Conservation (phyloP, 495 filamentous ascomycete genomes). For the Penicillium canescens region DNA sequence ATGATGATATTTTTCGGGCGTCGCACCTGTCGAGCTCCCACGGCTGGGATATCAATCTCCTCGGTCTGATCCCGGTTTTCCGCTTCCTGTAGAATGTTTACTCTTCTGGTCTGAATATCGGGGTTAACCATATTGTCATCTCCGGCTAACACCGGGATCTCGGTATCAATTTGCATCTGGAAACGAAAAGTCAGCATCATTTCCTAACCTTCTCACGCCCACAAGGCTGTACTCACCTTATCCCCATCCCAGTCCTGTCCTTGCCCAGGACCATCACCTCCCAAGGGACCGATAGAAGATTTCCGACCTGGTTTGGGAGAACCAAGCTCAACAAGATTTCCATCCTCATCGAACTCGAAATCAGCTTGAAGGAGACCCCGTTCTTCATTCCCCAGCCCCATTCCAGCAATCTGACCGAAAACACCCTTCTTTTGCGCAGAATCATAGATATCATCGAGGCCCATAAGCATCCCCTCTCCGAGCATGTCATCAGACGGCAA, state of each 20-base stretch:
- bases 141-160: not conserved
- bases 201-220: not conserved
- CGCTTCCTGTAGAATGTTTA: not conserved
- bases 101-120: constrained; percentile 18
- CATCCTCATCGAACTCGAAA: constrained; percentile 65
- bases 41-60: constrained; percentile 3
- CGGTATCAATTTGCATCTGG: constrained; percentile 4
- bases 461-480: constrained; percentile 18
- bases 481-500: constrained; percentile 31
- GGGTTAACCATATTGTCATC: constrained; percentile 19
- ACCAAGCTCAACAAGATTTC: constrained; percentile 52
- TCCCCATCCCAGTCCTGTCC: not conserved
- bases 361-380: constrained; percentile 60
- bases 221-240: constrained; percentile 23
- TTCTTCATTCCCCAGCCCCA: constrained; percentile 42
- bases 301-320: constrained; percentile 17
- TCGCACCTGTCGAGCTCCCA: constrained; percentile 26
- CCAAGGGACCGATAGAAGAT: not conserved
- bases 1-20: constrained; percentile 28
- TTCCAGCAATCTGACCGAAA: constrained; percentile 14
- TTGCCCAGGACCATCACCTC: not conserved
- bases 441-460: constrained; percentile 18
- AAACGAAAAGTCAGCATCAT: not conserved
- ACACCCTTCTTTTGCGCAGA: constrained; percentile 25
- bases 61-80: not conserved